A percentile compares a stretch with the other conserved stretches of the same genome.
Evolutionary conservation across 192 early-diverging fungal species (phyloP).

Genomic region (Chytriomyces hyalinus): DNA sequence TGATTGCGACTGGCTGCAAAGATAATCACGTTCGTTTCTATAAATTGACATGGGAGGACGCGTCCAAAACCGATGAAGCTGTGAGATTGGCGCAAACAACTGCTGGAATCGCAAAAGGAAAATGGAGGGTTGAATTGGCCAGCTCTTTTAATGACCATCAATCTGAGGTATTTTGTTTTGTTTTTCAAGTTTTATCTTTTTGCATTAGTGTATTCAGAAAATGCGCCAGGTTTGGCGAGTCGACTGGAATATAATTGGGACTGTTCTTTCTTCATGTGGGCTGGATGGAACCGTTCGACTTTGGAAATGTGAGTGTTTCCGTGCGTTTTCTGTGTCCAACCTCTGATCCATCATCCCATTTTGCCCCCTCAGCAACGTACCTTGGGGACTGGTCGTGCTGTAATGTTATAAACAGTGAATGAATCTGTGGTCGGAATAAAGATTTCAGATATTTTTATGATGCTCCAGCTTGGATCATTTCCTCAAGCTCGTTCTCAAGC

Average conservation of each 20-base stretch:
- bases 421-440: background rate
- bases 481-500: conserved; percentile 60
- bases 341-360: conserved; percentile 2
- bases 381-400: conserved; percentile 67
- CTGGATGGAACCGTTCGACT: conserved; percentile 82
- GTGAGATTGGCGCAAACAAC: background rate
- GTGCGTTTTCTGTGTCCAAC: background rate
- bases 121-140: conserved; percentile 61
- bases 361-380: conserved; percentile 39
- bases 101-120: conserved; percentile 19
- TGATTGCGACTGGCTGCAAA: conserved; percentile 82
- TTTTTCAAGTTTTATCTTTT: no score
- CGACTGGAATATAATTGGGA: conserved; percentile 87
- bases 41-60: conserved; percentile 62
- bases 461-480: background rate
- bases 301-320: conserved; percentile 60
- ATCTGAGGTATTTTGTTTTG: conserved; percentile 43
- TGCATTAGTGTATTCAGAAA: no score
- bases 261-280: conserved; percentile 76
- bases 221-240: conserved; percentile 67
- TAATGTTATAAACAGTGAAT: conserved; percentile 63
- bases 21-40: conserved; percentile 80
- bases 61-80: background rate
- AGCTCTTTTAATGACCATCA: conserved; percentile 69
- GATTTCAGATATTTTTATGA: background rate